Conservation (phyloP, 192 early-diverging fungal species). For the Umbelopsis sp. region DNA sequence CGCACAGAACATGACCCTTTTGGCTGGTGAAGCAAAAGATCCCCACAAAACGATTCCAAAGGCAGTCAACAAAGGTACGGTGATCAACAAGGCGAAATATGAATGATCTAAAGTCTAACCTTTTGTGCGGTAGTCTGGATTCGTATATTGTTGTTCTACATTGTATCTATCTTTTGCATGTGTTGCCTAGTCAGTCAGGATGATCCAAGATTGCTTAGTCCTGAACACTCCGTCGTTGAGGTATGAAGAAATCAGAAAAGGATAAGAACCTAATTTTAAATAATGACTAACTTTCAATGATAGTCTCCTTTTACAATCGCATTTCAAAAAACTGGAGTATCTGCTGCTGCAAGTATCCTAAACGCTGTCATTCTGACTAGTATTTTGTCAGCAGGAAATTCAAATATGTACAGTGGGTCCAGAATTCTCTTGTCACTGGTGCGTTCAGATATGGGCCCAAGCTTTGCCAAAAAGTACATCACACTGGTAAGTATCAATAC, state of each 20-base stretch:
- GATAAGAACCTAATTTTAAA: conserved; percentile 11
- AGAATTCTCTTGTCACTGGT: conserved; percentile 78
- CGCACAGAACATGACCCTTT: conserved; percentile 11
- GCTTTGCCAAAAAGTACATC: conserved; percentile 37
- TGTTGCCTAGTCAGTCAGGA: conserved; percentile 15
- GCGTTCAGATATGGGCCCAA: conserved; percentile 71
- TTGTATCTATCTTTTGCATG: conserved; percentile 77
- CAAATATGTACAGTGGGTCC: conserved; percentile 78
- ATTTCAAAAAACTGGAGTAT: conserved; percentile 58
- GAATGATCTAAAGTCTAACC: neutral
- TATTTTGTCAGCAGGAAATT: conserved; percentile 75
- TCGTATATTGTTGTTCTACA: conserved; percentile 84
- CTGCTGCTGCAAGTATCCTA: conserved; percentile 61
- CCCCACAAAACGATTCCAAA: conserved; percentile 71
- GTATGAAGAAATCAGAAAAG: conserved; percentile 21
- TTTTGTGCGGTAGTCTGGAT: conserved; percentile 60
- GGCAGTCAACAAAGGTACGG: conserved; percentile 44
- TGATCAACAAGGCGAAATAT: neutral
- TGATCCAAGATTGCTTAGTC: conserved; percentile 10
- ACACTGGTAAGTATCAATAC: neutral
- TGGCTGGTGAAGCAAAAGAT: conserved; percentile 81
- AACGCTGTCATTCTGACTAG: conserved; percentile 68
- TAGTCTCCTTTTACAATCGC: conserved; percentile 68
- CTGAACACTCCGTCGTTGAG: conserved; percentile 22
- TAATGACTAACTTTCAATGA: neutral